Evolutionary conservation across 2,329 filamentous ascomycete genomes (phyloP), one percentile per base, ranked within the genome.

Genomic region (Fusarium euwallaceae): DNA sequence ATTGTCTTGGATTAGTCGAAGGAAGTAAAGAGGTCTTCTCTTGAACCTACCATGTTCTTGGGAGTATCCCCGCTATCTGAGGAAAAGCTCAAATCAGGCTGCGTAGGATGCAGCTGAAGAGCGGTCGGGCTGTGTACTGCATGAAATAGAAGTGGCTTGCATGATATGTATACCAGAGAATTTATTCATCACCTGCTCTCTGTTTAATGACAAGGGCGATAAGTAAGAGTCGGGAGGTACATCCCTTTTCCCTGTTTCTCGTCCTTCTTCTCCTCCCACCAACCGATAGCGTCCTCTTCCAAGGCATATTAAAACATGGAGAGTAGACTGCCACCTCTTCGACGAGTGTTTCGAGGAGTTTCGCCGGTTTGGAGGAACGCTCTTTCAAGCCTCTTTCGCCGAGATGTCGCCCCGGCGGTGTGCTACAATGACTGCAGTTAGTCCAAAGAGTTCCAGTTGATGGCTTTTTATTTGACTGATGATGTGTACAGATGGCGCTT

Each of bases 361-460:
- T 59, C 34, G 9, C 34, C 12, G 10, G 55, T 12, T 27, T 22
- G 34, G 55, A 24, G 4, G 10, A 20, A 22, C 8, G 4, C n/a
- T 24, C 29, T 32, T 56, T 22, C 14, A 6, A 4, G 7, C 8
- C 32, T 37, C n/a, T 22, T 20, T n/a, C 11, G 29, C 10, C 61
- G 36, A 10, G 43, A 29, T 7, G 14, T 10, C 4, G 22, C 20
- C 4, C 34, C 61, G 16, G 12, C 34, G 3, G 16, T 14, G 4
- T 64, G 61, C 20, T 64, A 22, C 14, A 20, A 45, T 16, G 37
- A 27, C 11, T 64, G 62, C 17, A 24, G 61, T 64, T 11, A 55
- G 48, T 41, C 32, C 10, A 12, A 34, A 34, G 4, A 34, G 32
- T 12, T 34, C 32, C 32, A 34, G 32, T 12, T 12, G 32, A 34